Conservation (phyloP, 192 early-diverging fungal species). For the Kappamyces sp. region DNA sequence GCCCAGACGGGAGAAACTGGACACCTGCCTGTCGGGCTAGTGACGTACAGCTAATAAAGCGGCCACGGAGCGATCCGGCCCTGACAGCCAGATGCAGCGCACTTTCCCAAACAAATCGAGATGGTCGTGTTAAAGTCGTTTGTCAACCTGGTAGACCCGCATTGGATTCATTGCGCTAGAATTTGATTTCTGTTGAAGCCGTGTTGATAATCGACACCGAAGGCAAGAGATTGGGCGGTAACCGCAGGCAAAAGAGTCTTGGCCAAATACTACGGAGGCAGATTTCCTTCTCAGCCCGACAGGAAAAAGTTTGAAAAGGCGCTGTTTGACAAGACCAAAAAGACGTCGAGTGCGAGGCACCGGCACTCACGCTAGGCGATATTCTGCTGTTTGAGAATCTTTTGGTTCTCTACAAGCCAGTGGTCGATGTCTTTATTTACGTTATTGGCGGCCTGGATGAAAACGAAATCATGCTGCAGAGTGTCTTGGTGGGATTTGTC, state of each 20-base stretch:
- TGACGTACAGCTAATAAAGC: too few species aligned
- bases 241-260: too few species aligned
- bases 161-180: too few species aligned
- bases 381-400: slow-evolving; percentile 92
- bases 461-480: slow-evolving; percentile 84
- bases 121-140: too few species aligned
- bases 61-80: too few species aligned
- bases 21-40: too few species aligned
- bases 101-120: too few species aligned
- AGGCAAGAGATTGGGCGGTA: too few species aligned
- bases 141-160: too few species aligned
- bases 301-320: slow-evolving; percentile 88
- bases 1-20: too few species aligned
- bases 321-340: slow-evolving; percentile 88
- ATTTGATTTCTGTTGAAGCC: slow-evolving; percentile 84
- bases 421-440: slow-evolving; percentile 86
- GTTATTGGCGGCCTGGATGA: slow-evolving; percentile 85
- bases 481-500: slow-evolving; percentile 71
- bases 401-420: slow-evolving; percentile 79
- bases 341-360: slow-evolving; percentile 51
- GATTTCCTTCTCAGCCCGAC: slow-evolving; percentile 67
- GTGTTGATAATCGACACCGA: slow-evolving; percentile 87
- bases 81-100: too few species aligned
- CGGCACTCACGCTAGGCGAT: slow-evolving; percentile 51
- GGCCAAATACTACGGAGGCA: slow-evolving; percentile 81